Base-by-base conservation (phyloP, 176 grass and related monocot species). In the Calamus simplicifolius region DNA sequence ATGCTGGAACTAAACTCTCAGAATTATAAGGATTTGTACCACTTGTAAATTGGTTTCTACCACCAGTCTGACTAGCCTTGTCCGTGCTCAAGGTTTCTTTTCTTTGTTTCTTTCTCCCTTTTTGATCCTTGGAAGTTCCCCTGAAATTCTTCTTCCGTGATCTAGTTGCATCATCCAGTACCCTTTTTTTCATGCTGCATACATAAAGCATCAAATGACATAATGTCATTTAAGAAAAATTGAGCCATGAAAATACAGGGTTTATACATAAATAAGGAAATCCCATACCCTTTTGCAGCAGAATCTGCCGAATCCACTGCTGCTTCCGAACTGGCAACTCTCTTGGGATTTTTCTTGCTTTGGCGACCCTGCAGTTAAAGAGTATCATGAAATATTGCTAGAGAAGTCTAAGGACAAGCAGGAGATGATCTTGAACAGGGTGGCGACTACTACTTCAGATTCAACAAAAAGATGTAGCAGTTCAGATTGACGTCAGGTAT, bases 351-450 rank as follows among this genome's bases (percentile, higher is more conserved):
- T 54, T 71, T 72, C 49, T 74, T 89, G 18, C 77, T 78, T 31
- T 75, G 79, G 25, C 73, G 85, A 21, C 81, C 73, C 85, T 89
- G 81, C 49, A 76, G 71, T 68, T 63, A 78, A 51, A 53, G 58
- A 66, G 19, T 57, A 50, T n/a, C 53, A 26, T 66, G 30, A 54
- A 5, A 61, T 18, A n/a, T 49, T 57, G 25, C 17, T 25, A 10
- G 14, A 13, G 5, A 18, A 4, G 12, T 56, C 15, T 27, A n/a
- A 29, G 16, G 15, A 6, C 7, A 10, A 4, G 16, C 18, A 31
- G 53, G 21, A 14, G 13, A 48, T 52, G 7, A 49, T 10, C 17
- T 35, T 18, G 26, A 49, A 56, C 2, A 4, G 14, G 14, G 25
- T 55, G 51, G 38, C 17, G 4, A 35, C 25, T 50, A 49, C 12